Base-by-base conservation (phyloP, 768 basidiomycete species). In the Auriscalpium vulgare region DNA sequence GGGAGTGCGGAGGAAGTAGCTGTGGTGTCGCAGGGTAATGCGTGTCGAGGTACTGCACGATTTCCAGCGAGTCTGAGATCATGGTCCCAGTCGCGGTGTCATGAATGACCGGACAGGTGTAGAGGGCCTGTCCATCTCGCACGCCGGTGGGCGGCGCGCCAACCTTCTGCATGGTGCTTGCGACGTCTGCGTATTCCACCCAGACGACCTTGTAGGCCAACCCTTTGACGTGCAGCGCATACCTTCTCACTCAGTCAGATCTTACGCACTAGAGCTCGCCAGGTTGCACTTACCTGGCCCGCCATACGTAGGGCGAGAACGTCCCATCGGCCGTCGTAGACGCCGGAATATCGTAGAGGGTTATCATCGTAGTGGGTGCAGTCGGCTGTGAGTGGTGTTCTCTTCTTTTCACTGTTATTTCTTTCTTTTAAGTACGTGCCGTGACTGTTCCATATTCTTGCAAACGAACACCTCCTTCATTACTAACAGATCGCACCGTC, bases 11-110 rank as follows among this genome's bases (percentile, higher is more conserved):
- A 2, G 55, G 60, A 37, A 65, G 40, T 10, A 65, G 48, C 11
- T 37, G 10, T 29, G 54, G 55, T 13, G 36, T 37, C 29, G 48
- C 45, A 5, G 59, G 48, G 45, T 58, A 63, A 8, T 54, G 34
- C 23, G 56, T 54, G n/a, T 65, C 64, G 37, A 65, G 56, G 46
- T 62, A 63, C 34, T 48, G 35, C 7, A 56, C 58, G 47, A 65
- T 63, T 6, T 14, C 19, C 45, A 29, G 45, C 8, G 62, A 65
- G 45, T 65, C 62, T 1, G 64, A 43, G 44, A 63, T 50, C 45
- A 54, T 38, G 8, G 38, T 53, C 35, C 50, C 55, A 10, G 55
- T 59, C 23, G 37, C 38, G 10, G 54, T 38, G 52, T 62, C 60
- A 9, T 53, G 40, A 19, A 65, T 63, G 34, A 56, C 56, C 1